phyloP scores from a whole-genome alignment of 768 basidiomycete species.

The Rubroboletus pulcherrimus region DNA sequence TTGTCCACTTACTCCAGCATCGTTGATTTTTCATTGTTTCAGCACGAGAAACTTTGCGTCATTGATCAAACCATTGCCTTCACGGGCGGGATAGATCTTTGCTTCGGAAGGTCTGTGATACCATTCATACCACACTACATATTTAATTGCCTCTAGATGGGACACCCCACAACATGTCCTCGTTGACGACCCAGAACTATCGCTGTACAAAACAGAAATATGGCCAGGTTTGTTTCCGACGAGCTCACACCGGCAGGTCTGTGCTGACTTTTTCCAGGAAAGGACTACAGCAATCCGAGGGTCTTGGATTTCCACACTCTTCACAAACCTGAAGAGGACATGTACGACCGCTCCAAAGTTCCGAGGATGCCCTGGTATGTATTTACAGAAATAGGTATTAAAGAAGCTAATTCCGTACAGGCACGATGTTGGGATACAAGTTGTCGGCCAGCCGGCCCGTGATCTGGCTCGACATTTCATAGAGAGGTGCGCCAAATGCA shows the following conservation, averaged over 20 bases:
- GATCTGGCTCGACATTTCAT: conserved; percentile 94
- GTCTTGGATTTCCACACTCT: conserved; percentile 81
- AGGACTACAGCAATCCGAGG: conserved; percentile 93
- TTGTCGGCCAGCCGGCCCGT: conserved; percentile 93
- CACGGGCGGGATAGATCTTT: conserved; percentile 95
- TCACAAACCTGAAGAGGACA: conserved; percentile 88
- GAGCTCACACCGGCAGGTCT: not conserved
- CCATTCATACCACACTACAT: not conserved
- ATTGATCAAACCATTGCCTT: conserved; percentile 97
- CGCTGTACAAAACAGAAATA: conserved; percentile 59
- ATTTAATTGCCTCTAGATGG: conserved; percentile 54
- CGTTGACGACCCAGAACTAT: conserved; percentile 73
- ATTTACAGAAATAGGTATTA: not conserved
- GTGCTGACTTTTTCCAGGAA: conserved; percentile 49
- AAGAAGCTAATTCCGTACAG: conserved; percentile 36
- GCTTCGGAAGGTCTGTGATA: conserved; percentile 68
- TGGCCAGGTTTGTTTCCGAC: conserved; percentile 69
- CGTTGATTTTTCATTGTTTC: not conserved
- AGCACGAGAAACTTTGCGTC: conserved; percentile 98
- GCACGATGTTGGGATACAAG: conserved; percentile 96
- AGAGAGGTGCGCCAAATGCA: conserved; percentile 55
- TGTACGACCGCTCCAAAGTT: conserved; percentile 87
- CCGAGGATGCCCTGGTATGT: conserved; percentile 95
- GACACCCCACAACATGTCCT: conserved; percentile 94
- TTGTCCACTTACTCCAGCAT: not conserved